Evolutionary conservation across 441 rosid species (phyloP).

Genomic region (Gossypium trilobum): DNA sequence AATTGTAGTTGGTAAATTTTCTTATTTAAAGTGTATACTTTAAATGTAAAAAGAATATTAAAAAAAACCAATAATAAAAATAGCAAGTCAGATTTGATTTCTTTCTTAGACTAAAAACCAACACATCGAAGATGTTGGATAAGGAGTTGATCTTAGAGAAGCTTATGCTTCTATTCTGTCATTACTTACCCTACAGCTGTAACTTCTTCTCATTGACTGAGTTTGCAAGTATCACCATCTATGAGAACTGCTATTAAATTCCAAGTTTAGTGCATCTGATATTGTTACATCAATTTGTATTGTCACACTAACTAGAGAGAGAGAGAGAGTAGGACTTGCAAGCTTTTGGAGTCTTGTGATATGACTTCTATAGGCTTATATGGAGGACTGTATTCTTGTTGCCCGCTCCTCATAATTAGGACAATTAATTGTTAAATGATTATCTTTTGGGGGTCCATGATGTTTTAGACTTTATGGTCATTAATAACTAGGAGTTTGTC

Average conservation of each 20-base stretch:
- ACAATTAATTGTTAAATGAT: constrained; percentile 17
- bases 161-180: neutral
- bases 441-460: constrained; percentile 10
- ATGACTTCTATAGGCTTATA: constrained; percentile 1
- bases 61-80: too few species aligned
- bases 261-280: neutral
- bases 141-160: neutral
- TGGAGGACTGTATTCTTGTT: constrained; percentile 7
- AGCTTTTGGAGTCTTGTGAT: constrained; percentile 13
- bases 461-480: neutral
- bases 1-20: too few species aligned
- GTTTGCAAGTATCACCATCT: neutral
- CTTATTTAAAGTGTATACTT: too few species aligned
- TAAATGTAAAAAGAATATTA: too few species aligned
- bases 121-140: neutral
- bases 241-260: neutral
- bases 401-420: constrained; percentile 10
- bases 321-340: neutral
- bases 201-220: neutral
- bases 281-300: neutral
- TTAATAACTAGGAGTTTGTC: neutral
- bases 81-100: too few species aligned
- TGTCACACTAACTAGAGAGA: neutral
- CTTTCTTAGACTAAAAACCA: too few species aligned
- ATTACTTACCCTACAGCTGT: neutral